Conservation (phyloP, 2,329 filamentous ascomycete species). For the Cucurbitaria berberidis region DNA sequence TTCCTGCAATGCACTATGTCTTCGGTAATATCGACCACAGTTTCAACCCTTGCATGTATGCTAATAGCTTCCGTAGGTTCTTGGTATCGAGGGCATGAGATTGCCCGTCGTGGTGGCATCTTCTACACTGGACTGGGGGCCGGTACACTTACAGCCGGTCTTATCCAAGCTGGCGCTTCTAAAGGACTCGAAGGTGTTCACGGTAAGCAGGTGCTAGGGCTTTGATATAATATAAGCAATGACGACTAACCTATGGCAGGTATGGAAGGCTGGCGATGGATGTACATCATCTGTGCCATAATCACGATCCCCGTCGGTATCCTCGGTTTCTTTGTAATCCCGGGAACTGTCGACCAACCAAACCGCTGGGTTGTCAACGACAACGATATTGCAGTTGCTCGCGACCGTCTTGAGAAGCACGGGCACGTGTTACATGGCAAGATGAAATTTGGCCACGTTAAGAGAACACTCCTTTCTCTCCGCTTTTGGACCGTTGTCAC, state of each 20-base stretch:
- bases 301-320: constrained; percentile 62
- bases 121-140: constrained; percentile 59
- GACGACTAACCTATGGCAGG: neutral
- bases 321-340: constrained; percentile 57
- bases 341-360: constrained; percentile 56
- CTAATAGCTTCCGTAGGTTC: constrained; percentile 35
- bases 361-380: constrained; percentile 55
- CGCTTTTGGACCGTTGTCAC: constrained; percentile 59
- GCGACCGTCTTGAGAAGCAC: constrained; percentile 52
- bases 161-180: constrained; percentile 45
- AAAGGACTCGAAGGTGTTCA: constrained; percentile 63
- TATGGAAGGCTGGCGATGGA: constrained; percentile 28
- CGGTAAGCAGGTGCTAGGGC: constrained; percentile 23
- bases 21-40: constrained; percentile 2
- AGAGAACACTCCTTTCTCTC: constrained; percentile 34
- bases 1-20: constrained; percentile 32
- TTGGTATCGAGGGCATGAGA: constrained; percentile 54
- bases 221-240: neutral
- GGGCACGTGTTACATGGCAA: constrained; percentile 24
- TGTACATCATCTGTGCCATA: constrained; percentile 47
- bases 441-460: constrained; percentile 1
- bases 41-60: neutral
- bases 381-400: constrained; percentile 54
- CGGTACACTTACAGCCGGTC: constrained; percentile 58
- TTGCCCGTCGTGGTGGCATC: constrained; percentile 55